Evolutionary conservation across 73 alveolate genomes (phyloP), one percentile per base, ranked within the genome.

Genomic region (Paramecium biaurelia): DNA sequence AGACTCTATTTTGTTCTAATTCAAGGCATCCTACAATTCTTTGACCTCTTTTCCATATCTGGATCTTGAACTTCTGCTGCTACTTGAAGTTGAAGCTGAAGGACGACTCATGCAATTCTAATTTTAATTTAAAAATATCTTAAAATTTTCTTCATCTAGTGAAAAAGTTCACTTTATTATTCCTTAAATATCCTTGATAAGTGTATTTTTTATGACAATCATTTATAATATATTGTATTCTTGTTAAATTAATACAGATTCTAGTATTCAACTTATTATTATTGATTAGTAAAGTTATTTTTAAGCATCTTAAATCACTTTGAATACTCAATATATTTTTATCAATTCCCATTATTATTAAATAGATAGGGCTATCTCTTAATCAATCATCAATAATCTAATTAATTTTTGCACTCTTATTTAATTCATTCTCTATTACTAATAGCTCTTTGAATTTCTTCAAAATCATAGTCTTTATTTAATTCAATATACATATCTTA

Each of bases 81-180:
- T 87, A 88, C 68, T 53, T 53, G 68, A 53, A 15, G 68, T 53
- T 53, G 87, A 32, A 35, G 87, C 87, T 74, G 87, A 21, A 35
- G 87, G 87, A 30, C 63, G 87, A 12, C 47, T 74, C 87, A 74
- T 74, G 38, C 21, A 67, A 74, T 32, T 74, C 11, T 53, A 53
- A 74, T 32, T 74, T 74, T 74, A 74, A 35, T 74, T 74, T 35
- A 74, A 74, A 53, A 53, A 53, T 53, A 53, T 53, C 68, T 53
- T 53, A 6, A 53, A 18, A 53, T 53, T 53, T 53, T 18, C 68
- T 57, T 86, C 93, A 86, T 37, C 89, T 57, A 12, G 93, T 86
- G 70, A 58, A 86, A 85, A 86, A 86, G 53, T 14, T 37, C 14
- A 86, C 93, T n/a, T 74, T 74, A 53, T 86, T 74, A 58, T 86